Percentiles rank a stretch among this genome's conserved stretches.
Evolutionary conservation across 2,329 filamentous ascomycete species (phyloP).

Genomic region (Paradendryphiella salina): DNA sequence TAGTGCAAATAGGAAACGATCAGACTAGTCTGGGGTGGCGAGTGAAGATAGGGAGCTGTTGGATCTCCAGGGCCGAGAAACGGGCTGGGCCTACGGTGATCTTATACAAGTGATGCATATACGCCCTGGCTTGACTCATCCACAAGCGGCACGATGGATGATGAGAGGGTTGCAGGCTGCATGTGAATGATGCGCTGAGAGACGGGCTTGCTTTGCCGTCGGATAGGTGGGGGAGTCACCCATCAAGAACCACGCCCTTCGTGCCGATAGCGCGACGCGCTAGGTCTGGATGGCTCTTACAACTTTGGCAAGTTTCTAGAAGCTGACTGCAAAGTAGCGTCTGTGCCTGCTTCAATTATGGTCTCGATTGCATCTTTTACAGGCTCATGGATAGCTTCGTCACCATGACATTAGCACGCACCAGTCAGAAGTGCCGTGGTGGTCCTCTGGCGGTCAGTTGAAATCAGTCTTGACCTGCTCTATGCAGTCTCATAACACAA

Average conservation of each 20-base stretch:
- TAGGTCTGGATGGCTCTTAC: conserved; percentile 5
- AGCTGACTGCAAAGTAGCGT: not conserved
- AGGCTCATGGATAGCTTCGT: not conserved
- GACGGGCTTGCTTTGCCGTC: conserved; percentile 21
- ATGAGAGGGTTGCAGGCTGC: conserved; percentile 20
- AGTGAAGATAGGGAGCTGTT: conserved; percentile 7
- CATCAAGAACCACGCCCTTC: conserved; percentile 16
- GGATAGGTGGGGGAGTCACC: conserved; percentile 12
- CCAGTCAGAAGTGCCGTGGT: not conserved
- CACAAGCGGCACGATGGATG: conserved; percentile 3
- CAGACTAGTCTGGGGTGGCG: conserved; percentile 5
- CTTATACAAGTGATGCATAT: conserved; percentile 24
- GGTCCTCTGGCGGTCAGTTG: conserved; percentile 4
- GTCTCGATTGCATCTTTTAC: conserved; percentile 6
- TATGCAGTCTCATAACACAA: not conserved
- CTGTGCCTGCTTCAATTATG: not conserved
- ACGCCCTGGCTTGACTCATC: conserved; percentile 29
- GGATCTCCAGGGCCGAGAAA: conserved; percentile 1
- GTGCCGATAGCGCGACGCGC: conserved; percentile 8
- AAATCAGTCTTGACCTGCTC: not conserved
- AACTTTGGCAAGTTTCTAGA: not conserved
- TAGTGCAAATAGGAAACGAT: conserved; percentile 1
- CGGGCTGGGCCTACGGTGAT: conserved; percentile 7
- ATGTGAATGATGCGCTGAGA: conserved; percentile 19
- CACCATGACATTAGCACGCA: not conserved